Evolutionary conservation across 1,139 yeast genomes (phyloP).

Genomic region (Blastobotrys buckinghamii): DNA sequence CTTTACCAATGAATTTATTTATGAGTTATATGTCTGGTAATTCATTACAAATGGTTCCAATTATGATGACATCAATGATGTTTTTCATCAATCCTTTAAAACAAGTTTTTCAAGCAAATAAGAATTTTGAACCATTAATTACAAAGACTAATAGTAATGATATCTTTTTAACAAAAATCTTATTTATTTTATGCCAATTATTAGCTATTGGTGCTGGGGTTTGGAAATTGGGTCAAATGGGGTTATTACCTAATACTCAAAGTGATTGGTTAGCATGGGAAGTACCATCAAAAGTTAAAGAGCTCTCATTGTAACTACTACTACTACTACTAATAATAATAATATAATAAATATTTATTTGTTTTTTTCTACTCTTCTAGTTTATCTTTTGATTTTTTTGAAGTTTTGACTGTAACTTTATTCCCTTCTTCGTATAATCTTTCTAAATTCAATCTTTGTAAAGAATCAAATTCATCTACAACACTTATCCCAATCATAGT

Average conservation of each 20-base stretch:
- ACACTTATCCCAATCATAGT: slow-evolving; percentile 37
- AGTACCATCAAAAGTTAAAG: slow-evolving; percentile 35
- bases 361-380: background rate
- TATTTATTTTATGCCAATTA: slow-evolving; percentile 55
- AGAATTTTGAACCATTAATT: slow-evolving; percentile 35
- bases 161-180: slow-evolving; percentile 43
- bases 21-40: slow-evolving; percentile 96
- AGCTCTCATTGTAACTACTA: slow-evolving; percentile 10
- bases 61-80: slow-evolving; percentile 84
- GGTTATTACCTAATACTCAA: slow-evolving; percentile 76
- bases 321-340: too few relatives aligned
- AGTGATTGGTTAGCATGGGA: slow-evolving; percentile 96
- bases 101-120: slow-evolving; percentile 56
- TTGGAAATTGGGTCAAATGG: slow-evolving; percentile 84
- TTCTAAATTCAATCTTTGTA: slow-evolving; percentile 55
- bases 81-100: slow-evolving; percentile 65
- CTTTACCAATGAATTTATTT: slow-evolving; percentile 77
- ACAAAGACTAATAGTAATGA: slow-evolving; percentile 34
- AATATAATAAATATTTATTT: background rate
- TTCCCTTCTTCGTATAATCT: slow-evolving; percentile 43
- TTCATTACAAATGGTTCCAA: slow-evolving; percentile 82
- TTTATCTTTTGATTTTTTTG: too few relatives aligned
- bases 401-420: background rate
- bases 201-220: slow-evolving; percentile 69
- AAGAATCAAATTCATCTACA: slow-evolving; percentile 54